phyloP scores from a whole-genome alignment of 306 rosid genomes.

The Prunus kanzakura region DNA sequence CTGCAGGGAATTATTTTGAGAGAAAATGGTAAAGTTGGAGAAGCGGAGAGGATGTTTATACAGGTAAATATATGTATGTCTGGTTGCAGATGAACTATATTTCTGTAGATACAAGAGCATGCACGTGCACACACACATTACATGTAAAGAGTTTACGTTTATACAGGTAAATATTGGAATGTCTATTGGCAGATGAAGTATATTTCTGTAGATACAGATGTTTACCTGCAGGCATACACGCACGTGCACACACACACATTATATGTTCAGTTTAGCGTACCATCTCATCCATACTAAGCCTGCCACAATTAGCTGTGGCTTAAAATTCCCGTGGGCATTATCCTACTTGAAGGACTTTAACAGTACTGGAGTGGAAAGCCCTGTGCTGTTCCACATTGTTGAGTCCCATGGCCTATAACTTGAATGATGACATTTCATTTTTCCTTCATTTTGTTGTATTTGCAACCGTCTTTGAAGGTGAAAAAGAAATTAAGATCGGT shows the following conservation, averaged over 20 bases:
- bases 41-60: constrained; percentile 94
- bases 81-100: constrained; percentile 1
- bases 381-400: background rate
- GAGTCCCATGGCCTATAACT: background rate
- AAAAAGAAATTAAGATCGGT: background rate
- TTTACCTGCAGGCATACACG: background rate
- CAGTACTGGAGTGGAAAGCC: background rate
- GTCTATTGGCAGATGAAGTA: background rate
- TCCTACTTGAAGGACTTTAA: background rate
- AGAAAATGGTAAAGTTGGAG: constrained; percentile 80
- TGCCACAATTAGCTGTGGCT: background rate
- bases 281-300: background rate
- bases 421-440: background rate
- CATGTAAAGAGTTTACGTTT: background rate
- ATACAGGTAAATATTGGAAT: background rate
- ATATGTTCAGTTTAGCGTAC: background rate
- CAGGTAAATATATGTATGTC: constrained; percentile 58
- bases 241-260: background rate
- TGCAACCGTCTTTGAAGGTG: background rate
- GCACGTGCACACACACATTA: background rate
- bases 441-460: too few relatives aligned
- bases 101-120: background rate
- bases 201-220: background rate
- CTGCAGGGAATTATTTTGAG: constrained; percentile 81
- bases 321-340: background rate